Percentiles rank a stretch among this genome's conserved stretches.
Evolutionary conservation across 768 basidiomycete genomes (phyloP).

Genomic region (Pleurotus ostreatus): DNA sequence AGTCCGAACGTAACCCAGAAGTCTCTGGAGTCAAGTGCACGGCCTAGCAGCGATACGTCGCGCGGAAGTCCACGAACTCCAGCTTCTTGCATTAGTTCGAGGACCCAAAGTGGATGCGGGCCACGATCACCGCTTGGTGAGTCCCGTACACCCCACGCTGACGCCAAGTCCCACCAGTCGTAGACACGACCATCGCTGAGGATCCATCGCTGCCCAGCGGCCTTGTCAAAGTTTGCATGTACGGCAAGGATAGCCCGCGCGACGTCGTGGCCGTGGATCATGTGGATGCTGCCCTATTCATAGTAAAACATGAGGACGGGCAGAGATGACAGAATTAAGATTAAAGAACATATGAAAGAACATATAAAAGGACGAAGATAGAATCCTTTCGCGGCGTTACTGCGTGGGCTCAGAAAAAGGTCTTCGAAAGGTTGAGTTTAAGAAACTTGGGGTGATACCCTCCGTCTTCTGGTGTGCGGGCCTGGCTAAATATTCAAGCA

Average conservation of each 20-base stretch:
- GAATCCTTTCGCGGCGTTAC: too few relatives aligned
- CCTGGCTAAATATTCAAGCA: too few relatives aligned
- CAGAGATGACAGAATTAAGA: too few relatives aligned
- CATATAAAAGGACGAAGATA: too few relatives aligned
- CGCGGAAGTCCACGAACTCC: slow-evolving; percentile 51
- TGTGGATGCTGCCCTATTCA: slow-evolving; percentile 51
- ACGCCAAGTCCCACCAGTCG: slow-evolving; percentile 68
- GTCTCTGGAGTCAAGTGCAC: slow-evolving; percentile 55
- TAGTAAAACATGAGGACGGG: not conserved
- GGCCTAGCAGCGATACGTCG: slow-evolving; percentile 39
- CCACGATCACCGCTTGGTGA: slow-evolving; percentile 17
- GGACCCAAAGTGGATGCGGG: slow-evolving; percentile 49
- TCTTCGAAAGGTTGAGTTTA: too few relatives aligned
- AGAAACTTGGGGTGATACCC: too few relatives aligned
- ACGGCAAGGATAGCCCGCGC: slow-evolving; percentile 59
- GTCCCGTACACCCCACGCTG: slow-evolving; percentile 41
- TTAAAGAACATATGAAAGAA: too few relatives aligned
- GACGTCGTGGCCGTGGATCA: slow-evolving; percentile 60
- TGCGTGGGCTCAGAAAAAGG: too few relatives aligned
- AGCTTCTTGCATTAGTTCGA: slow-evolving; percentile 52
- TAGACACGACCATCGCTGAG: slow-evolving; percentile 53
- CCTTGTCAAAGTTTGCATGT: slow-evolving; percentile 36
- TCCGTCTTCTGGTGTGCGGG: too few relatives aligned
- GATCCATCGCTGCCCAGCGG: slow-evolving; percentile 51
- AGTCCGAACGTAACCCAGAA: slow-evolving; percentile 52